Conservation (phyloP, 441 rosid species). For the Macaranga tanarius region DNA sequence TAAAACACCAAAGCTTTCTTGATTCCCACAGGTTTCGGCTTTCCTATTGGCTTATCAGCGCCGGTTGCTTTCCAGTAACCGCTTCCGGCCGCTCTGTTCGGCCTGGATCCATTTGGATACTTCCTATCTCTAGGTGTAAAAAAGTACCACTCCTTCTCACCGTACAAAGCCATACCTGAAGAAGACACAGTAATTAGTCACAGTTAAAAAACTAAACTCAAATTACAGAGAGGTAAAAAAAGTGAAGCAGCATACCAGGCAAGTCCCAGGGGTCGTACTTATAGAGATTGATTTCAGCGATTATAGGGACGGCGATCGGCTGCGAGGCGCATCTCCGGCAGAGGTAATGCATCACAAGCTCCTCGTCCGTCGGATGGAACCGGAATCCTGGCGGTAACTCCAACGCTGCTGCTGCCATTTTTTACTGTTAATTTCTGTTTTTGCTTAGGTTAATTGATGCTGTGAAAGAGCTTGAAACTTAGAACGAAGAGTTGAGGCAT, state of each 20-base stretch:
- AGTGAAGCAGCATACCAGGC: conserved; percentile 44
- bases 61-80: conserved; percentile 99
- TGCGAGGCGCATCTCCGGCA: conserved; percentile 69
- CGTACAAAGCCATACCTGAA: conserved; percentile 64
- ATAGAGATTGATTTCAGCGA: conserved; percentile 82
- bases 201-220: no score
- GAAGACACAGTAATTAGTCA: background rate
- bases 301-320: conserved; percentile 61
- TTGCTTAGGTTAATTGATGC: background rate
- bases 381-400: conserved; percentile 79
- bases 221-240: background rate
- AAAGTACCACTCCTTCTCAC: conserved; percentile 93
- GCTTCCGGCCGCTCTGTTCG: conserved; percentile 78
- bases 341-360: conserved; percentile 79
- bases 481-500: conserved; percentile 28
- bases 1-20: conserved; percentile 87
- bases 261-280: conserved; percentile 81
- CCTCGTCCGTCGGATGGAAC: conserved; percentile 91
- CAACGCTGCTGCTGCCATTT: conserved; percentile 18
- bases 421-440: no score
- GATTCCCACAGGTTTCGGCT: conserved; percentile 68
- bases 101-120: conserved; percentile 89
- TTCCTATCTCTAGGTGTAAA: conserved; percentile 83
- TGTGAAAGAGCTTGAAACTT: conserved; percentile 61
- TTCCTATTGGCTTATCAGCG: conserved; percentile 87